Conservation (phyloP, 2,329 filamentous ascomycete species). For the Pyricularia grisea region DNA sequence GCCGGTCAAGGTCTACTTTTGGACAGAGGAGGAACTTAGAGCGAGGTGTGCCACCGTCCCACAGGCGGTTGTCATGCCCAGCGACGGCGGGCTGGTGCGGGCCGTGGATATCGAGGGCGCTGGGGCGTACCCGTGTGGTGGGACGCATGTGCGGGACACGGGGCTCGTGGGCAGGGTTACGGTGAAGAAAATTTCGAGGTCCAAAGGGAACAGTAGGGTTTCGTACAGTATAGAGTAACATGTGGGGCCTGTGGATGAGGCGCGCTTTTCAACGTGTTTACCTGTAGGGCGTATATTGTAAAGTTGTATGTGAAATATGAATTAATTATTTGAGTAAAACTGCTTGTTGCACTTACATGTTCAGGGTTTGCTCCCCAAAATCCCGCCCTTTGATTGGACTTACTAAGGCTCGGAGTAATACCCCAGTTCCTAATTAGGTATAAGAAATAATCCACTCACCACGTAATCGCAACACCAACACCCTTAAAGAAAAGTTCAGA, state of each 20-base stretch:
- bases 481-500: too few relatives aligned
- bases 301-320: too few relatives aligned
- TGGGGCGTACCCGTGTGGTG: conserved; percentile 65
- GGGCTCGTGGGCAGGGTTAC: conserved; percentile 48
- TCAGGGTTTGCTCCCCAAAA: too few relatives aligned
- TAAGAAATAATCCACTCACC: too few relatives aligned
- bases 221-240: background rate
- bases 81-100: conserved; percentile 49
- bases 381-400: background rate
- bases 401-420: background rate
- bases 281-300: too few relatives aligned
- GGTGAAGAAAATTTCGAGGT: conserved; percentile 58
- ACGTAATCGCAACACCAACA: too few relatives aligned
- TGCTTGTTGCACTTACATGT: too few relatives aligned
- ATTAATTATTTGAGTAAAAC: too few relatives aligned
- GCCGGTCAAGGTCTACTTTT: conserved; percentile 57
- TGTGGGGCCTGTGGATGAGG: background rate
- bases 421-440: background rate
- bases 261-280: too few relatives aligned
- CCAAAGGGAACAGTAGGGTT: conserved; percentile 55
- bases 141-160: conserved; percentile 61
- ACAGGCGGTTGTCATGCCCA: conserved; percentile 31
- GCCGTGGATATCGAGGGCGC: conserved; percentile 61
- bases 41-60: conserved; percentile 37
- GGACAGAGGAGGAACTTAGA: conserved; percentile 53